Evolutionary conservation across 202 grass and related monocot genomes (phyloP), one percentile per base, ranked within the genome.

Genomic region (Eragrostis tef): DNA sequence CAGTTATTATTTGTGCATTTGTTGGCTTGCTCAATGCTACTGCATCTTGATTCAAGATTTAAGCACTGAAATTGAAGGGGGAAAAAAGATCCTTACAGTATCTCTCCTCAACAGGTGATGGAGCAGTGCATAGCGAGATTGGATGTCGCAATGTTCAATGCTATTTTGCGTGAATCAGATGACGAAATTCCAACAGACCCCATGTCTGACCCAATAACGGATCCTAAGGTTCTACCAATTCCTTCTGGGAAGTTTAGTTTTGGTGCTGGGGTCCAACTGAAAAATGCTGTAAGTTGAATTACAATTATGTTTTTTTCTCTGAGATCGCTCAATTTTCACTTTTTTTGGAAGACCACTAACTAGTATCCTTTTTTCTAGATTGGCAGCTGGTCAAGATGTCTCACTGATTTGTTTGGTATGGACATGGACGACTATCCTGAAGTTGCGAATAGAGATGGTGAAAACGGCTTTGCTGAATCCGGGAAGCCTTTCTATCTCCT

Each of bases 101-200:
- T 79, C 64, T 47, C 66, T 52, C 53, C 65, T 90, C 71, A 25
- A 51, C 57, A 98, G 92, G 90, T 95, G 61, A 98, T 98, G 96
- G 90, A 95, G 60, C 90, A 95, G 56, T 98, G 92, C 67, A 80
- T 98, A 62, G 73, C 88, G 74, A 93, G 96, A 88, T 67, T 98
- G 67, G 92, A 98, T 78, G 91, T 94, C 61, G 92, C 96, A 74
- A 95, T 98, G 96, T 91, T 98, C 80, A 98, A 98, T 88, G 96
- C 96, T 68, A 93, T 98, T 84, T 83, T 98, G 81, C 83, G 92
- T 11, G 88, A 95, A 72, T 95, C 96, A 53, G 90, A 89, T 85
- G 86, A 95, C 80, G 96, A 98, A 52, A 84, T 95, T 26, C 90
- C 96, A 11, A 93, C 96, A 8, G 92, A 98, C 54, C 96, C 96